These are phyloP conservation scores for Penicillium simplicissimum DNA, from an alignment of 495 filamentous ascomycete species.

Conservation along the genomic window DNA sequence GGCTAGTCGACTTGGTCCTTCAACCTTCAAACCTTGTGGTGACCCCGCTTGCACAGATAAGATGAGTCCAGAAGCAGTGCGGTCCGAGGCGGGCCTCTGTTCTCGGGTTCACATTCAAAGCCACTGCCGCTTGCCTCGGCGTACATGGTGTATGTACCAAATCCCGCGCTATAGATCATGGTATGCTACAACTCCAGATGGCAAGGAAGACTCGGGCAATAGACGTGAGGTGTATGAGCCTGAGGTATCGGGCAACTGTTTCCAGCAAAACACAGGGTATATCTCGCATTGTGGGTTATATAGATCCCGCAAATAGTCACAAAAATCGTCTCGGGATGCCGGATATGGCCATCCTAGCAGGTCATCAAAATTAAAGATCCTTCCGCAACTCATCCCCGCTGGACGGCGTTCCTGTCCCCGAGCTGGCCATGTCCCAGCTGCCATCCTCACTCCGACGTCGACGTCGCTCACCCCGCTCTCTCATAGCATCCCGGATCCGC, in stretches of 20 bases:
- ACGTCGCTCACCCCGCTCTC: slow-evolving; percentile 74
- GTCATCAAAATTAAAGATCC: slow-evolving; percentile 31
- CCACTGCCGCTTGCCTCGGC: slow-evolving; percentile 3
- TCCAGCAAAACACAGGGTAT: slow-evolving; percentile 22
- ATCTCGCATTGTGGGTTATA: slow-evolving; percentile 27
- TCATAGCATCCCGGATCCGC: slow-evolving; percentile 87
- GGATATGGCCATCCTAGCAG: slow-evolving; percentile 8
- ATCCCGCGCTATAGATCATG: background rate
- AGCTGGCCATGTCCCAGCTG: slow-evolving; percentile 50
- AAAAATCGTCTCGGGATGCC: slow-evolving; percentile 2
- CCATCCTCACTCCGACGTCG: slow-evolving; percentile 62
- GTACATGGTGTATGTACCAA: background rate
- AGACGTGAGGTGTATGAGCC: background rate
- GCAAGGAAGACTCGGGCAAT: background rate
- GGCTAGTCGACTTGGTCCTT: background rate
- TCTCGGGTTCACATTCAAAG: slow-evolving; percentile 8
- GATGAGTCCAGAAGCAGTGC: background rate
- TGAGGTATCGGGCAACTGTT: background rate
- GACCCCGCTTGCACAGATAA: slow-evolving; percentile 3
- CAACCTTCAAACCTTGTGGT: no score
- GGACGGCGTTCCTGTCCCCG: slow-evolving; percentile 46
- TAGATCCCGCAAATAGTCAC: slow-evolving; percentile 22
- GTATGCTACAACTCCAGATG: background rate
- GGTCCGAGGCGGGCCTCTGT: background rate
- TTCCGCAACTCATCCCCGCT: slow-evolving; percentile 45